These are phyloP conservation scores for Candida insectalens DNA, from an alignment of 805 yeast species.

Conservation along the genomic window DNA sequence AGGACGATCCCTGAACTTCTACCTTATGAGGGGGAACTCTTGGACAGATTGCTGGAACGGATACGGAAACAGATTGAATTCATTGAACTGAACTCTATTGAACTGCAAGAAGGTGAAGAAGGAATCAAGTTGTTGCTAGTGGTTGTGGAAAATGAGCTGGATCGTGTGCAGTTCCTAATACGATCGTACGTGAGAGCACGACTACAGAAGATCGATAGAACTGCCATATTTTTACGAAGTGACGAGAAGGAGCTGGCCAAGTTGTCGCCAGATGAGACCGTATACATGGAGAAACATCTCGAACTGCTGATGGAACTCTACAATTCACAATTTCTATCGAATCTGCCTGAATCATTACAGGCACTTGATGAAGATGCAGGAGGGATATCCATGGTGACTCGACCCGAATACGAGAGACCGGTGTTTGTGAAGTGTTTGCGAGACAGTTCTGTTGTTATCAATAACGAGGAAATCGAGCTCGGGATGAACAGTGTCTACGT, in stretches of 20 bases:
- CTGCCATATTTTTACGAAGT: slow-evolving; percentile 48
- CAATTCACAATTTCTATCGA: slow-evolving; percentile 53
- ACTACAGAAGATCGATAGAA: slow-evolving; percentile 63
- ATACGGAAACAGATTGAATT: slow-evolving; percentile 64
- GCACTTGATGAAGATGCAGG: slow-evolving; percentile 69
- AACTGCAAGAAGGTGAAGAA: slow-evolving; percentile 50
- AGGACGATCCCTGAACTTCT: slow-evolving; percentile 82
- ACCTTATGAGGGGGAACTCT: slow-evolving; percentile 54
- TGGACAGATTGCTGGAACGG: slow-evolving; percentile 48
- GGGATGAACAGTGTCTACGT: slow-evolving; percentile 63
- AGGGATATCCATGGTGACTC: slow-evolving; percentile 63
- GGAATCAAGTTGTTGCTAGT: slow-evolving; percentile 72
- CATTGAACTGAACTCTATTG: slow-evolving; percentile 72
- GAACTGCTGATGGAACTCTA: slow-evolving; percentile 55
- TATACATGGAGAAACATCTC: slow-evolving; percentile 63
- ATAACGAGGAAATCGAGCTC: slow-evolving; percentile 48
- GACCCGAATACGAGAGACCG: slow-evolving; percentile 66
- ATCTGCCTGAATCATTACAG: slow-evolving; percentile 60
- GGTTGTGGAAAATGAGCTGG: slow-evolving; percentile 86
- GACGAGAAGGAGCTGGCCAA: slow-evolving; percentile 27
- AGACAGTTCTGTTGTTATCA: slow-evolving; percentile 30
- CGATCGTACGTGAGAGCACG: slow-evolving; percentile 76
- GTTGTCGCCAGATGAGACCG: slow-evolving; percentile 50
- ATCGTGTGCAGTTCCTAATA: slow-evolving; percentile 73
- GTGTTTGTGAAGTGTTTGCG: slow-evolving; percentile 60